Conservation (phyloP, 176 grass and related monocot genomes). For the Musa itinerans region DNA sequence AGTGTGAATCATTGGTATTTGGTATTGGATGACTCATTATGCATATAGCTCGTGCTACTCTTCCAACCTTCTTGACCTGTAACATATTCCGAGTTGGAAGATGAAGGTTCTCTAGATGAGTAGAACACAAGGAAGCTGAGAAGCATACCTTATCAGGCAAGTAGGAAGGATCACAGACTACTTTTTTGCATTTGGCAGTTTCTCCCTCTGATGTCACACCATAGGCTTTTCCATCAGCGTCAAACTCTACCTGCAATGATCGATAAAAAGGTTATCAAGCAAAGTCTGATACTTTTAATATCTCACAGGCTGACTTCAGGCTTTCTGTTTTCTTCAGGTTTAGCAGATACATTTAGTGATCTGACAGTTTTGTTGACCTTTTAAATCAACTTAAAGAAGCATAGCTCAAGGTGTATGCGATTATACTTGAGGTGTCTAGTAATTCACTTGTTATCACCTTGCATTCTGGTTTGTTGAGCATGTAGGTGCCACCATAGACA, state of each 20-base stretch:
- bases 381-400: neutral
- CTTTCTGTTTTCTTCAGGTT: neutral
- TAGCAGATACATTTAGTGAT: too few species aligned
- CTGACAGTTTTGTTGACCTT: neutral
- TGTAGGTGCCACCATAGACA: constrained; percentile 95
- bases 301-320: too few species aligned
- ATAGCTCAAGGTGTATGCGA: neutral
- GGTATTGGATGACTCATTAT: constrained; percentile 94
- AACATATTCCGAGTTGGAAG: neutral
- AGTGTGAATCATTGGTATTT: constrained; percentile 78
- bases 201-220: constrained; percentile 85
- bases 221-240: constrained; percentile 60
- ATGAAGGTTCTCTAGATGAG: neutral
- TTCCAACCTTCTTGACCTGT: constrained; percentile 87
- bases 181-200: constrained; percentile 82
- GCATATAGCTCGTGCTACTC: constrained; percentile 74
- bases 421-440: too few species aligned
- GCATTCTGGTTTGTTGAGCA: constrained; percentile 97
- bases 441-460: constrained; percentile 44
- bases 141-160: constrained; percentile 72
- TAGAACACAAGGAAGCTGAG: too few species aligned
- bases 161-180: constrained; percentile 89
- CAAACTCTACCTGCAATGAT: constrained; percentile 63
- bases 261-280: too few species aligned
- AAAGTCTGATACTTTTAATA: too few species aligned